Evolutionary conservation across 305 asterid species (phyloP).

Genomic region (Andrographis paniculata): DNA sequence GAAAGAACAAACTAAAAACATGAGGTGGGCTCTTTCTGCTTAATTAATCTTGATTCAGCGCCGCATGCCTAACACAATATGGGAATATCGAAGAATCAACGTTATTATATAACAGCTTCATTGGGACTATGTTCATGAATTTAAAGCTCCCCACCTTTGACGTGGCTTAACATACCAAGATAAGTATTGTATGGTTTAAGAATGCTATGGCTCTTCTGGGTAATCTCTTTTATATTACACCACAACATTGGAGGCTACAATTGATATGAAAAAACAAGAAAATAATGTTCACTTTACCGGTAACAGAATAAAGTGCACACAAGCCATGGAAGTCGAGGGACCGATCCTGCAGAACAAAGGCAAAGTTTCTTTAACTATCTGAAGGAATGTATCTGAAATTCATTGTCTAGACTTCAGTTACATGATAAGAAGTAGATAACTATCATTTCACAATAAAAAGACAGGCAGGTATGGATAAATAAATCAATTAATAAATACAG

Average conservation of each 20-base stretch:
- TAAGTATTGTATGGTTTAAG: too few species aligned
- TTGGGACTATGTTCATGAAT: too few species aligned
- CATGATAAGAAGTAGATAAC: neutral
- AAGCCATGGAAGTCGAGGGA: slow-evolving; percentile 81
- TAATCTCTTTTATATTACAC: too few species aligned
- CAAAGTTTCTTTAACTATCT: slow-evolving; percentile 17
- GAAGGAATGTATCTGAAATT: neutral
- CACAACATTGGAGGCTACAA: neutral
- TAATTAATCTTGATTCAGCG: too few species aligned
- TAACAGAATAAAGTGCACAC: slow-evolving; percentile 88
- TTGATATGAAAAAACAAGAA: neutral
- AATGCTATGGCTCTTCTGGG: too few species aligned
- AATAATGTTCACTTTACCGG: slow-evolving; percentile 36
- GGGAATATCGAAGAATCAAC: too few species aligned
- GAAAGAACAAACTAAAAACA: neutral
- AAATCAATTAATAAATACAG: too few species aligned
- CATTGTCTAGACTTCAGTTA: neutral
- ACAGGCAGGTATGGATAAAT: neutral
- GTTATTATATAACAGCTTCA: too few species aligned
- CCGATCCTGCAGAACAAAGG: slow-evolving; percentile 54
- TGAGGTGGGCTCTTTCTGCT: too few species aligned
- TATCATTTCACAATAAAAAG: neutral
- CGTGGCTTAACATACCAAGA: too few species aligned
- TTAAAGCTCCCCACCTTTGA: too few species aligned
- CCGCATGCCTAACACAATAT: too few species aligned